phyloP scores from a whole-genome alignment of 768 basidiomycete genomes.

The Suillus discolor region DNA sequence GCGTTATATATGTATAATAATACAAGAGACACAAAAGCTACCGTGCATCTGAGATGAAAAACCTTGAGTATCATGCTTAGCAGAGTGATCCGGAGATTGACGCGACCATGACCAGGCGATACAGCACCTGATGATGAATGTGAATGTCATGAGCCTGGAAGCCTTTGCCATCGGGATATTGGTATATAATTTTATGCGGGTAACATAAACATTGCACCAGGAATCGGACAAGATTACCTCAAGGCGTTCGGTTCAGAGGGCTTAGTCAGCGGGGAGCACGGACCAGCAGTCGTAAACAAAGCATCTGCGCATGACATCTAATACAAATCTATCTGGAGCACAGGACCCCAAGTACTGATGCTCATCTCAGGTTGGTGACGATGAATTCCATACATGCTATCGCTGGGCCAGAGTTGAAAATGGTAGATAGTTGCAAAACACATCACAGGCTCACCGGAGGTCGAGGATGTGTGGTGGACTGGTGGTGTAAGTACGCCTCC shows the following conservation, averaged over 20 bases:
- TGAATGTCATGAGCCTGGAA: neutral
- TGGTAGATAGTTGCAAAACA: no score
- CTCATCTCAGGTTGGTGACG: neutral
- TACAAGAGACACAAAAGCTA: neutral
- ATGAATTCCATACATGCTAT: neutral
- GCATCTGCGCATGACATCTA: neutral
- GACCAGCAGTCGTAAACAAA: neutral
- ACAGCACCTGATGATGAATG: slow-evolving; percentile 11
- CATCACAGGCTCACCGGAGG: no score
- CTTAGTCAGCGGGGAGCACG: neutral
- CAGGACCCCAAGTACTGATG: neutral
- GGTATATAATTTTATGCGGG: neutral
- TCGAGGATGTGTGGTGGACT: no score
- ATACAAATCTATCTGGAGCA: neutral
- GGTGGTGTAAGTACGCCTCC: no score
- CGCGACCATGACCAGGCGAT: slow-evolving; percentile 33
- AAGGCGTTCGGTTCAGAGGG: neutral
- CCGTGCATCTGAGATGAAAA: slow-evolving; percentile 3
- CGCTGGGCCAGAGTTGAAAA: no score
- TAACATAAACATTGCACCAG: neutral
- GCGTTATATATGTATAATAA: neutral
- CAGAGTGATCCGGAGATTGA: slow-evolving; percentile 17
- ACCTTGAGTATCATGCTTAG: neutral
- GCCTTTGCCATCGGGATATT: neutral
- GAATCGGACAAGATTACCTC: no score